Conservation (phyloP, 1,284 basidiomycete genomes). For the Moesziomyces parantarcticus region DNA sequence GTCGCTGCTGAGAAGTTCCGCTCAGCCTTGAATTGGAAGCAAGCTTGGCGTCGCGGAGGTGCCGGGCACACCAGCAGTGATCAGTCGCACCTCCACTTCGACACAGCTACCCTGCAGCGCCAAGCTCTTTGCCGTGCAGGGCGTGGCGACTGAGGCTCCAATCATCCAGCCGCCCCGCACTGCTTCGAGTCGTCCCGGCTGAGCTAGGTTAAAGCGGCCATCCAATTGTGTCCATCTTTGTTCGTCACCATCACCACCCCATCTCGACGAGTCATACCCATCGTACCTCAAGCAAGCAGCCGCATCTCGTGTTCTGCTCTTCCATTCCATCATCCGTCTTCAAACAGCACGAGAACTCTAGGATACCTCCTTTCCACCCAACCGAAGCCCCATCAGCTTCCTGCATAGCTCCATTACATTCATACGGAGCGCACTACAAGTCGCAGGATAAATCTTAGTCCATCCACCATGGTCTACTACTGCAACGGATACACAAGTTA, state of each 20-base stretch:
- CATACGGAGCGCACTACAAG: not conserved
- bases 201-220: no score
- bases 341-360: not conserved
- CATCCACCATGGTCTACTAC: constrained; percentile 21
- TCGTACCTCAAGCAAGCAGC: not conserved
- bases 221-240: not conserved
- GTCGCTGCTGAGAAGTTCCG: not conserved
- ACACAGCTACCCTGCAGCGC: constrained; percentile 28
- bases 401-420: not conserved
- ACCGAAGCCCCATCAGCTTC: not conserved
- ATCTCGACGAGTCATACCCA: not conserved
- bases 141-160: not conserved
- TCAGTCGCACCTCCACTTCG: constrained; percentile 14
- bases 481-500: constrained; percentile 25
- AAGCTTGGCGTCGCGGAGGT: not conserved
- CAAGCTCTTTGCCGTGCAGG: constrained; percentile 10
- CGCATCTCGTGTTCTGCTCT: not conserved
- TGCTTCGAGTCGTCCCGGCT: no score
- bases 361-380: no score
- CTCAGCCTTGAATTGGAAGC: no score
- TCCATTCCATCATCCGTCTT: not conserved
- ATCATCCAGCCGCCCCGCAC: not conserved
- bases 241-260: not conserved
- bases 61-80: not conserved
- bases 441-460: no score